These are phyloP conservation scores for Panicum miliaceum DNA, from an alignment of 176 grass and related monocot species.

Conservation along the genomic window DNA sequence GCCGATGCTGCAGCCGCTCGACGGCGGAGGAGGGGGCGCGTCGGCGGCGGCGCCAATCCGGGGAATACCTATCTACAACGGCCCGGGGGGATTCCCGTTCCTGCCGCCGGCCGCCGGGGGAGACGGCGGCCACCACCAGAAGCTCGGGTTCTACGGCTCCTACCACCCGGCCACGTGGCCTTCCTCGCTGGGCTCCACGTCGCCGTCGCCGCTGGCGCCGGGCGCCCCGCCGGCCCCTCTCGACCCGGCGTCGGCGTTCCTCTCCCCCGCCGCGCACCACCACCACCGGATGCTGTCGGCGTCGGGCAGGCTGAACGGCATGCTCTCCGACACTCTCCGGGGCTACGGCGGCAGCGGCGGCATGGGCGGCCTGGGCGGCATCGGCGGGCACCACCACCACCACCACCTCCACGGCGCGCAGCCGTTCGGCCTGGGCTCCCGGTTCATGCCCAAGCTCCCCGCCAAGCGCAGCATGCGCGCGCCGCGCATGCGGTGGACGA, in stretches of 20 bases:
- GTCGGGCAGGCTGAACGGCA: conserved; percentile 74
- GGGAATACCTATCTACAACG: conserved; percentile 91
- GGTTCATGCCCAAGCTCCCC: conserved; percentile 85
- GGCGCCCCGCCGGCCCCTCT: conserved; percentile 23
- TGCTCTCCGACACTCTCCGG: conserved; percentile 71
- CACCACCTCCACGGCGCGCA: conserved; percentile 54
- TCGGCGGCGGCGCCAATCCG: conserved; percentile 63
- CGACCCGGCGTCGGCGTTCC: conserved; percentile 57
- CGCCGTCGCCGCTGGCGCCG: conserved; percentile 28
- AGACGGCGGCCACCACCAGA: conserved; percentile 33
- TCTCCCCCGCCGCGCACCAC: conserved; percentile 62
- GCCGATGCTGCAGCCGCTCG: conserved; percentile 54
- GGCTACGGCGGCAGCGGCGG: conserved; percentile 44
- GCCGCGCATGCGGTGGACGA: conserved; percentile 96
- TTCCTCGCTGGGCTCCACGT: conserved; percentile 48
- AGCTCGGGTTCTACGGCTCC: conserved; percentile 53
- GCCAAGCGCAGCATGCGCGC: conserved; percentile 94
- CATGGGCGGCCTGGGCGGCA: conserved; percentile 25
- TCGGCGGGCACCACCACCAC: conserved; percentile 50
- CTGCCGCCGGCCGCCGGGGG: conserved; percentile 42
- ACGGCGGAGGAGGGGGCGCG: neutral
- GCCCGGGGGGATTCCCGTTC: conserved; percentile 58
- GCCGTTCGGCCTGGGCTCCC: conserved; percentile 67
- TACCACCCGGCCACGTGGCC: conserved; percentile 49
- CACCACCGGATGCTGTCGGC: conserved; percentile 75